Conservation (phyloP, 495 filamentous ascomycete genomes). For the Neurospora africana region DNA sequence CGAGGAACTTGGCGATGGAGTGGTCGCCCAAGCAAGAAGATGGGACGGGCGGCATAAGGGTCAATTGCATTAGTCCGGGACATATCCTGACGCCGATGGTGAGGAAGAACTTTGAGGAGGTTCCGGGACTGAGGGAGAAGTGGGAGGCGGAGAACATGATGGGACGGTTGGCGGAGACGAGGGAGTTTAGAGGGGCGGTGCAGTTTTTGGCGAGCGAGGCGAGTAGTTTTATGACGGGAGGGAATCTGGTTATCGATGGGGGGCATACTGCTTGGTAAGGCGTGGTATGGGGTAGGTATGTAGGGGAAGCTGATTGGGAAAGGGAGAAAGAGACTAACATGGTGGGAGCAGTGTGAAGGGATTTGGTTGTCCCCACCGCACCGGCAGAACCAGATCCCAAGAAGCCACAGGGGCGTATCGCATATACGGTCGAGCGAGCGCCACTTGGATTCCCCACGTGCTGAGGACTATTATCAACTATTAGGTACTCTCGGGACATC, state of each 20-base stretch:
- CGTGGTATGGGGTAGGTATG: no score
- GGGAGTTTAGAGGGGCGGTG: constrained; percentile 58
- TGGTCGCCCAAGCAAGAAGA: constrained; percentile 43
- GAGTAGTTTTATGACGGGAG: constrained; percentile 63
- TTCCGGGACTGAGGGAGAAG: constrained; percentile 44
- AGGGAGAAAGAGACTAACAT: no score
- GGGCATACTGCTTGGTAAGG: constrained; percentile 43
- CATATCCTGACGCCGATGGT: constrained; percentile 70
- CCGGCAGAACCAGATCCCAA: no score
- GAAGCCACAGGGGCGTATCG: no score
- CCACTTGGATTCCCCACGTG: no score
- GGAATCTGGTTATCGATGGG: constrained; percentile 50
- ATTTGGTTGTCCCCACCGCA: no score
- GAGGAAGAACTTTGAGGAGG: constrained; percentile 52
- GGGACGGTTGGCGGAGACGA: constrained; percentile 48
- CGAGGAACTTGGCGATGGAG: constrained; percentile 58
- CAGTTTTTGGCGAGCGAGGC: constrained; percentile 49
- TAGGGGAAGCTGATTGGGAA: no score
- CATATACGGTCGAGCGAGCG: no score
- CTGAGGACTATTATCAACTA: no score
- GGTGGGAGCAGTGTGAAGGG: no score
- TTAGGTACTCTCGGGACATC: no score
- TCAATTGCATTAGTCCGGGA: constrained; percentile 58
- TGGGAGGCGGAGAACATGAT: constrained; percentile 67
- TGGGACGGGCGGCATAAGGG: constrained; percentile 47